Evolutionary conservation across 2,329 filamentous ascomycete genomes (phyloP), one percentile per base, ranked within the genome.

Genomic region (Teratosphaeria epicoccoides): DNA sequence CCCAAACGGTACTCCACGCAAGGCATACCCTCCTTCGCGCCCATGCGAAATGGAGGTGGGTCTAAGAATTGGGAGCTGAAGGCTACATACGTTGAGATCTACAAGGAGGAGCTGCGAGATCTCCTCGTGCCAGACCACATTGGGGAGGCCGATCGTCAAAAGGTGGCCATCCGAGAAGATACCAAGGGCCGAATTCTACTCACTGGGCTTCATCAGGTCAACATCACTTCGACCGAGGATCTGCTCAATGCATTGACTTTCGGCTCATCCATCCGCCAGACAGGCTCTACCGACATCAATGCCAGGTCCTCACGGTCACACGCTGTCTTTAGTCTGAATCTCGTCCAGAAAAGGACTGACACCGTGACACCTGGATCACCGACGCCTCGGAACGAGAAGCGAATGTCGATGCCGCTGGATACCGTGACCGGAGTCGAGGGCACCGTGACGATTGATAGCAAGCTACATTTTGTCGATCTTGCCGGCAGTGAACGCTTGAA

Each of bases 281-380:
- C 93, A 0, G 93, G 98, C 71, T 85, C 93, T 23, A 98, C 93
- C 2, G 93, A 91, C 2, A 93, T 97, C 65, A 98, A 98, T 66
- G 93, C 91, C 43, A 91, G 95, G 66, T 98, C 93, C 0, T 98
- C 93, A 10, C 88, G 93, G 57, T 98, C 93, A 1, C 93, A 98
- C 68, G 93, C 93, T 28, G 90, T 98, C 25, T 97, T 98, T 71
- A 96, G 88, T 66, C 74, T 98, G 56, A 97, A 97, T 63, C 78
- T 98, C 6, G 78, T 97, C 6, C 88, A 96, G 72, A 87, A 87
- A 63, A 93, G 88, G 70, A 77, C 68, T 59, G 82, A 81, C 53
- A 63, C 69, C 22, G 48, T 28, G 12, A 12, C 47, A 24, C 49
- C 70, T 5, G 57, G 62, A 12, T 55, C 62, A 4, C 61, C 65